A percentile compares a stretch with the other conserved stretches of the same genome.
phyloP scores from a whole-genome alignment of 108 stramenopile genomes.

The Parietichytrium sp. region DNA sequence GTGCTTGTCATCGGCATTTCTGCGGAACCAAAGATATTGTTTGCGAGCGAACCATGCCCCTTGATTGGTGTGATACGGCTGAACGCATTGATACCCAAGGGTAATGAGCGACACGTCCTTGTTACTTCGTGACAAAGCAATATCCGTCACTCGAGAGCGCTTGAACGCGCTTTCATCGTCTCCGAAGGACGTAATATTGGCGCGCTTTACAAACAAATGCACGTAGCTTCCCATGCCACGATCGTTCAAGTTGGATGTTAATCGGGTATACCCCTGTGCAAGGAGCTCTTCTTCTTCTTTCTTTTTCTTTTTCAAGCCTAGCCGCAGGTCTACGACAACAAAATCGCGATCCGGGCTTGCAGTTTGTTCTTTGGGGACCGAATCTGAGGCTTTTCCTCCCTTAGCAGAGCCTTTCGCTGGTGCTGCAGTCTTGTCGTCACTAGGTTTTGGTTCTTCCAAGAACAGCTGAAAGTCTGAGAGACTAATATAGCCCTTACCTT shows the following conservation, averaged over 20 bases:
- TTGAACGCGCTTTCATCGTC: not conserved
- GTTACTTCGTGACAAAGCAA: not conserved
- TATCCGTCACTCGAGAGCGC: conserved; percentile 21
- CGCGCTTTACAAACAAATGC: not conserved
- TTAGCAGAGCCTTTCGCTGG: not conserved
- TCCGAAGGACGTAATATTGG: not conserved
- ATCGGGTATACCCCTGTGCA: not conserved
- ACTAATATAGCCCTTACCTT: conserved; percentile 12
- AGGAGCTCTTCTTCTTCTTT: not conserved
- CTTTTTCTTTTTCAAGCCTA: not conserved
- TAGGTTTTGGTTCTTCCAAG: not conserved
- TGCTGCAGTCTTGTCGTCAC: not conserved
- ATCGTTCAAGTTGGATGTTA: not conserved
- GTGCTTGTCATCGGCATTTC: not conserved
- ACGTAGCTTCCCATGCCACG: not conserved
- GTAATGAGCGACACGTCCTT: not conserved
- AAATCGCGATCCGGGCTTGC: not conserved
- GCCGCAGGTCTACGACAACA: conserved; percentile 6
- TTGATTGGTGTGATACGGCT: not conserved
- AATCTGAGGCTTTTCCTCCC: not conserved
- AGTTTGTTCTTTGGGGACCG: not conserved
- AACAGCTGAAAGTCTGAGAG: conserved; percentile 34
- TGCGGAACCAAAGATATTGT: conserved; percentile 27
- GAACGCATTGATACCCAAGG: conserved; percentile 12
- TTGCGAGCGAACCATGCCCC: conserved; percentile 18